Evolutionary conservation across 140 eudicot species (phyloP).

Genomic region (Flaveria floridana): DNA sequence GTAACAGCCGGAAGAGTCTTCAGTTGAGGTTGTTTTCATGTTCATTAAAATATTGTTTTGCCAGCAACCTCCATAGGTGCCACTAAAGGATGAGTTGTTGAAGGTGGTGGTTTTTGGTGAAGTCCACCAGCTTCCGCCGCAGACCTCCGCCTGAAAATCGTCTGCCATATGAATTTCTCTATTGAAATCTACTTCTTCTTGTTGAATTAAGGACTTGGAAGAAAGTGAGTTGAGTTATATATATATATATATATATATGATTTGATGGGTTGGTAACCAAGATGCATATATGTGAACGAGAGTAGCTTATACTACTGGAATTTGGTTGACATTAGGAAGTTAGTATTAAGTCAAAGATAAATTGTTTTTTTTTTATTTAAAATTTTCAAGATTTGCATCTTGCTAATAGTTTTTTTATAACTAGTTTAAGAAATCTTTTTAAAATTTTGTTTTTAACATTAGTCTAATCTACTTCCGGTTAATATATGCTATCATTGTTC

Average conservation of each 20-base stretch:
- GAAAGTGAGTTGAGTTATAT: conserved; percentile 31
- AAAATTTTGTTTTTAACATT: background rate
- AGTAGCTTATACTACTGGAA: conserved; percentile 13
- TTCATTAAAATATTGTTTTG: conserved; percentile 34
- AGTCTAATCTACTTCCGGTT: background rate
- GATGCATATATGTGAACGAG: background rate
- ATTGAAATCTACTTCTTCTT: background rate
- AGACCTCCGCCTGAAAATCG: conserved; percentile 68
- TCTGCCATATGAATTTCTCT: conserved; percentile 52
- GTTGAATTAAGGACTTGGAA: conserved; percentile 3
- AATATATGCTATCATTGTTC: background rate
- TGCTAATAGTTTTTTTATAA: background rate
- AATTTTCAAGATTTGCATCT: conserved; percentile 12
- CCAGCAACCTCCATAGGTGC: conserved; percentile 47
- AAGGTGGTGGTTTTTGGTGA: conserved; percentile 42
- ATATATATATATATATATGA: conserved; percentile 13
- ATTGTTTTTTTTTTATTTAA: background rate
- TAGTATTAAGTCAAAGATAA: background rate
- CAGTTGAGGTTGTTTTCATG: conserved; percentile 46
- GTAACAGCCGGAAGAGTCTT: conserved; percentile 42
- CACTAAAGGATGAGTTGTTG: conserved; percentile 43
- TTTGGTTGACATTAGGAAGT: conserved; percentile 21
- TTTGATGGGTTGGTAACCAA: too few relatives aligned
- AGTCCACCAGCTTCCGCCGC: conserved; percentile 80
- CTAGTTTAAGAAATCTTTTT: background rate